Percentiles rank a stretch among this genome's conserved stretches.
Evolutionary conservation across 345 rosid genomes (phyloP).

Genomic region (Mallotus nudiflorus): DNA sequence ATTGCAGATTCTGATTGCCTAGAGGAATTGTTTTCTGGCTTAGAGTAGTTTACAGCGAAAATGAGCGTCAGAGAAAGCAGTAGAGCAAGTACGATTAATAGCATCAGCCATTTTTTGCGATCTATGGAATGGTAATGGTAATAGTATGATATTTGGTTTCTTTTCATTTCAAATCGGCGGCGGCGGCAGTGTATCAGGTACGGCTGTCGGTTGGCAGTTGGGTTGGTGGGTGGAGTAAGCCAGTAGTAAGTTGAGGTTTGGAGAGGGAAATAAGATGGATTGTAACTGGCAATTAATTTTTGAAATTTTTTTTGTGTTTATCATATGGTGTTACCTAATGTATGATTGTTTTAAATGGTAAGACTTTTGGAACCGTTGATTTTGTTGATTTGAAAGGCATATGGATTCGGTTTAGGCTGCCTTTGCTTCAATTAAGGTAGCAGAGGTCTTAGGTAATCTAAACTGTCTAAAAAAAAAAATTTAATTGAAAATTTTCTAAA

Average conservation of each 20-base stretch:
- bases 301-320: not conserved
- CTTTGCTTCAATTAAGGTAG: too few species aligned
- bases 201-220: not conserved
- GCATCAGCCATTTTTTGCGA: conserved; percentile 45
- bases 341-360: too few species aligned
- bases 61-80: conserved; percentile 41
- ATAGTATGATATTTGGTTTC: conserved; percentile 42
- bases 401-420: too few species aligned
- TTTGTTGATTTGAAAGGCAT: too few species aligned
- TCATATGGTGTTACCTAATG: not conserved
- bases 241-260: not conserved
- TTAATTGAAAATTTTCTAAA: too few species aligned
- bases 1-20: conserved; percentile 10
- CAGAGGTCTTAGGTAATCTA: too few species aligned
- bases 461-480: too few species aligned
- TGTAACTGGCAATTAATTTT: not conserved
- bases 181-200: not conserved
- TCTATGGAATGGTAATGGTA: conserved; percentile 34
- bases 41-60: conserved; percentile 32
- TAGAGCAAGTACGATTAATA: conserved; percentile 31
- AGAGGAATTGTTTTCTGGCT: conserved; percentile 18
- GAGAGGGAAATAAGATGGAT: conserved; percentile 6
- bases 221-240: too few species aligned
- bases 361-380: too few species aligned
- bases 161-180: conserved; percentile 46